Base-by-base conservation (phyloP, 768 basidiomycete genomes). In the Collybia sordida region DNA sequence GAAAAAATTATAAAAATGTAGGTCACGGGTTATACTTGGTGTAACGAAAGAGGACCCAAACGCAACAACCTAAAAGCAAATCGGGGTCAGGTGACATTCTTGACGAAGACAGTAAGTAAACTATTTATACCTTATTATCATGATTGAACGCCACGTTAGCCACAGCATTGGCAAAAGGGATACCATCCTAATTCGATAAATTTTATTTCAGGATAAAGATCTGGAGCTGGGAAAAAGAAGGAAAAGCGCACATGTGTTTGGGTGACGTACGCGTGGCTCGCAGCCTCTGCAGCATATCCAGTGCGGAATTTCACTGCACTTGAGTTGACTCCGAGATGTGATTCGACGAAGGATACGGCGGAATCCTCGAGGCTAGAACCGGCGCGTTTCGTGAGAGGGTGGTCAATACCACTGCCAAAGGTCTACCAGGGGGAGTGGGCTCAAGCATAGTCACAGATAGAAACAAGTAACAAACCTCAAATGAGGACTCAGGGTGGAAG, bases 11-110 rank as follows among this genome's bases (percentile, higher is more conserved):
- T 18, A 51, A 21, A 58, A 70, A 21, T 49, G 18, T 21, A 34
- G 18, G 25, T 4, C 22, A 56, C 53, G 28, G 28, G 31, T 11
- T 14, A 11, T 31, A 75, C 75, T 62, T 0, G 74, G 65, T 46
- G 69, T 71, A 11, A 77, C 67, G 54, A 80, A 79, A 1, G 74
- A 78, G 15, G 72, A 72, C 23, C 77, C 72, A 51, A 77, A 72
- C 2, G 75, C 62, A 25, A 70, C 67, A 38, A 71, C 60, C 52
- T 70, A 52, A 44, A 68, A 15, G 12, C 21, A 15, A 42, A 43
- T 24, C 4, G 27, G 11, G 17, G 28, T n/a, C 35, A 28, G 12
- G 5, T 17, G n/a, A 34, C 9, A 19, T 25, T 6, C 8, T 25
- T 19, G 9, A 23, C 14, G 22, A 35, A 17, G 25, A 24, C 24